Evolutionary conservation across 495 filamentous ascomycete genomes (phyloP).

Genomic region (Melanomma pulvis-pyrius): DNA sequence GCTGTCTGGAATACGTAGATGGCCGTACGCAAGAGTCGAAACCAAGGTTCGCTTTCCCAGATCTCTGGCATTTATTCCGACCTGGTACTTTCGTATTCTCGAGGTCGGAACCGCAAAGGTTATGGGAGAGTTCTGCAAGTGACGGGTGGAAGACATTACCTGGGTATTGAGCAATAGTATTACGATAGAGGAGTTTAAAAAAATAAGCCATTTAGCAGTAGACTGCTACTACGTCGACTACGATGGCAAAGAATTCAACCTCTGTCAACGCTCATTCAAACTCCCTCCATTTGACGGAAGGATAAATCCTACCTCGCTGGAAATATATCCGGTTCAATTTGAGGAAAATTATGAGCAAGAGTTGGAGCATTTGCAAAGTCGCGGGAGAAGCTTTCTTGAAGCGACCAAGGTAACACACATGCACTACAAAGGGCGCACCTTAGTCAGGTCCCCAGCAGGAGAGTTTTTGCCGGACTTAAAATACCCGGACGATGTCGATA

Average conservation of each 20-base stretch:
- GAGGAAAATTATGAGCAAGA: not conserved
- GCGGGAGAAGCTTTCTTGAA: not conserved
- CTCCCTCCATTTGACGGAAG: not conserved
- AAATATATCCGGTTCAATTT: constrained; percentile 3
- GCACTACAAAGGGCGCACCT: constrained; percentile 7
- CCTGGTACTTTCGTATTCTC: not conserved
- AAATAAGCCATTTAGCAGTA: not conserved
- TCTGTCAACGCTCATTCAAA: not conserved
- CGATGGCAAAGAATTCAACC: not conserved
- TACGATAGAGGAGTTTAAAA: not conserved
- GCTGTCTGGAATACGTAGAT: not conserved
- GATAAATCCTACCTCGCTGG: not conserved
- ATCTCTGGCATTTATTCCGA: constrained; percentile 7
- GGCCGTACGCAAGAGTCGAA: not conserved
- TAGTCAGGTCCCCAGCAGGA: not conserved
- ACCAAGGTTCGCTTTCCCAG: not conserved
- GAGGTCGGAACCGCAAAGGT: not conserved
- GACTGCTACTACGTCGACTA: constrained; percentile 20
- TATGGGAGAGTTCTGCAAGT: not conserved
- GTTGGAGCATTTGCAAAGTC: constrained; percentile 1
- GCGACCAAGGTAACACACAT: not conserved
- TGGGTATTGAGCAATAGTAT: not conserved
- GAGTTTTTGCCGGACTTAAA: not conserved
- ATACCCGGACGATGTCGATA: not conserved
- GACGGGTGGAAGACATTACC: not conserved